Conservation (phyloP, 352 stramenopile genomes). For the Pythium coloratum region DNA sequence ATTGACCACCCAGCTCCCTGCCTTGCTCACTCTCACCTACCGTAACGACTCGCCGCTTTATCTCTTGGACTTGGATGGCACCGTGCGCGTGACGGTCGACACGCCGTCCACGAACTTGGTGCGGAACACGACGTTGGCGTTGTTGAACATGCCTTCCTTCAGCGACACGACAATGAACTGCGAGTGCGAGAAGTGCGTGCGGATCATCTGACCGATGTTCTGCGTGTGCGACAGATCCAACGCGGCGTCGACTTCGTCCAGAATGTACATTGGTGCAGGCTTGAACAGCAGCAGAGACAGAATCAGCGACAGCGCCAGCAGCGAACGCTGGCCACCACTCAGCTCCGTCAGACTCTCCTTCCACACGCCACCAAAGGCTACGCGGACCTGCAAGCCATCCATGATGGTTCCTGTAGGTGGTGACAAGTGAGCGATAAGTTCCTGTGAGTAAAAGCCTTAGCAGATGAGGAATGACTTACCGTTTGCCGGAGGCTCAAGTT, state of each 20-base stretch:
- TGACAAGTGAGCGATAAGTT: not conserved
- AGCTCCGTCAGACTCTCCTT: slow-evolving; percentile 99
- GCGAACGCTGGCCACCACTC: slow-evolving; percentile 97
- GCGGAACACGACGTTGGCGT: slow-evolving; percentile 99
- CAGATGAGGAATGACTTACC: slow-evolving; percentile 35
- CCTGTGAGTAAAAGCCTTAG: not conserved
- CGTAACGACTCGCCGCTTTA: slow-evolving; percentile 20
- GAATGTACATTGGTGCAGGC: slow-evolving; percentile 99
- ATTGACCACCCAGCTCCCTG: not conserved
- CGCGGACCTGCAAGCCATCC: slow-evolving; percentile 97
- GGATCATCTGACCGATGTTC: slow-evolving; percentile 99
- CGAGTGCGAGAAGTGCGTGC: slow-evolving; percentile 98
- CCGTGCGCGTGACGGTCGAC: slow-evolving; percentile 97
- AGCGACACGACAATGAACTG: slow-evolving; percentile 99
- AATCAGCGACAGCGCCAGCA: slow-evolving; percentile 99
- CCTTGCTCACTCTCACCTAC: not conserved
- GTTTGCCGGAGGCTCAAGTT: slow-evolving; percentile 96
- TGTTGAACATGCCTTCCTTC: slow-evolving; percentile 99
- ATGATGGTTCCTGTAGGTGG: slow-evolving; percentile 67
- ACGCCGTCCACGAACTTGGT: slow-evolving; percentile 99
- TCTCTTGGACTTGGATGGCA: slow-evolving; percentile 63
- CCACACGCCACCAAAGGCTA: slow-evolving; percentile 99
- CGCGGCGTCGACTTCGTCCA: slow-evolving; percentile 99
- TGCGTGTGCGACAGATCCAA: slow-evolving; percentile 99
- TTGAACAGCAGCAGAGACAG: slow-evolving; percentile 99